Percentiles rank a stretch among this genome's conserved stretches.
Conservation (phyloP, 176 grass and related monocot species). For the Avena sativa region DNA sequence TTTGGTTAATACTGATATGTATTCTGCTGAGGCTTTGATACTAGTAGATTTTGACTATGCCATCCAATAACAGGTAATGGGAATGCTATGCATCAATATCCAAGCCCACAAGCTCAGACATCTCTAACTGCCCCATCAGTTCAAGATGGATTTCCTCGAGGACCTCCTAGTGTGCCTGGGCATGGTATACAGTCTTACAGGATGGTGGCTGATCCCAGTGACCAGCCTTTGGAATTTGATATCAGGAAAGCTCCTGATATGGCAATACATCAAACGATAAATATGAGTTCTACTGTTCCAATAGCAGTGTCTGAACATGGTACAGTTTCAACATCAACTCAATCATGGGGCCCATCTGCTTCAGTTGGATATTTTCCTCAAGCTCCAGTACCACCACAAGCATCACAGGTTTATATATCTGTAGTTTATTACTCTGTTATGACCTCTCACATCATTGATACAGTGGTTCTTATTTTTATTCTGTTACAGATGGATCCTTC, state of each 20-base stretch:
- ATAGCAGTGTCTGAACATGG: constrained; percentile 57
- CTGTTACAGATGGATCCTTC: constrained; percentile 69
- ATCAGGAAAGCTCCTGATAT: constrained; percentile 56
- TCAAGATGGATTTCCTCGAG: constrained; percentile 69
- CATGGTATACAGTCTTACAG: constrained; percentile 45
- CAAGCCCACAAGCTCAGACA: constrained; percentile 51
- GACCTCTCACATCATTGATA: constrained; percentile 13
- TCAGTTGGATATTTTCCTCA: constrained; percentile 58
- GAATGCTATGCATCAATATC: constrained; percentile 55
- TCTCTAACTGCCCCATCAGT: constrained; percentile 50
- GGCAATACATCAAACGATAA: constrained; percentile 47
- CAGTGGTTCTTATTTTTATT: constrained; percentile 39
- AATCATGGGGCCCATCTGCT: constrained; percentile 74
- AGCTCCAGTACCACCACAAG: constrained; percentile 52
- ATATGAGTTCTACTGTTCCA: constrained; percentile 53
- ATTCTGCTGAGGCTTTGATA: constrained; percentile 8
- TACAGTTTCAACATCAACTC: constrained; percentile 46
- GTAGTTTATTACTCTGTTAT: constrained; percentile 19
- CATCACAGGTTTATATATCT: constrained; percentile 57
- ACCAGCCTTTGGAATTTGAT: constrained; percentile 70
- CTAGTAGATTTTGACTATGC: constrained; percentile 40
- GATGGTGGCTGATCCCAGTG: constrained; percentile 57
- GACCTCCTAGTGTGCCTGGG: constrained; percentile 40
- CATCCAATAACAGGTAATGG: constrained; percentile 54
- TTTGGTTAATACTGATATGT: constrained; percentile 25